Percentiles rank a stretch among this genome's conserved stretches.
Evolutionary conservation across 2,329 filamentous ascomycete species (phyloP).

Genomic region (Xylogone sp.): DNA sequence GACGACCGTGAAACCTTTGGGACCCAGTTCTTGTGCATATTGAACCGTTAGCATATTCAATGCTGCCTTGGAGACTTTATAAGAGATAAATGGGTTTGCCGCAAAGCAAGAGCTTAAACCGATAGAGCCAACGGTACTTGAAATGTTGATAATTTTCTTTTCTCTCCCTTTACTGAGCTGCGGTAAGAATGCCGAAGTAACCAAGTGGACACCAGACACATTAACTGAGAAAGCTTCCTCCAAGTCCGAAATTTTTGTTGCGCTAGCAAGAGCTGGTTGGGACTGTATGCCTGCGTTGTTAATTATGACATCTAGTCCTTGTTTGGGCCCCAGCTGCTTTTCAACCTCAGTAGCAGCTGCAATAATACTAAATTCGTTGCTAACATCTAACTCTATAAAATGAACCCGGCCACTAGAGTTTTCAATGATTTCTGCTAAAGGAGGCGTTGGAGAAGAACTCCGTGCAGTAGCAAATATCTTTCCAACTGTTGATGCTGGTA

Average conservation of each 20-base stretch:
- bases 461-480: too few relatives aligned
- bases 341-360: slow-evolving; percentile 25
- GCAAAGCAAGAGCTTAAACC: slow-evolving; percentile 8
- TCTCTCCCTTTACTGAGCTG: slow-evolving; percentile 8
- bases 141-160: slow-evolving; percentile 13
- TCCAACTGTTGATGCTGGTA: too few relatives aligned
- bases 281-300: slow-evolving; percentile 36
- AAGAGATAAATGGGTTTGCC: slow-evolving; percentile 12
- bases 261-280: slow-evolving; percentile 17
- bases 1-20: slow-evolving; percentile 38
- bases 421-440: too few relatives aligned
- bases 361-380: slow-evolving; percentile 45
- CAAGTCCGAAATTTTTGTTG: too few relatives aligned
- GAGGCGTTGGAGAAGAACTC: too few relatives aligned
- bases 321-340: slow-evolving; percentile 26
- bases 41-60: slow-evolving; percentile 42
- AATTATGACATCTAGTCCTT: slow-evolving; percentile 40
- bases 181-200: slow-evolving; percentile 25
- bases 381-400: slow-evolving; percentile 35
- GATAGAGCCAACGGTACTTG: slow-evolving; percentile 18
- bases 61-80: slow-evolving; percentile 43
- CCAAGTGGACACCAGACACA: too few relatives aligned
- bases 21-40: slow-evolving; percentile 30
- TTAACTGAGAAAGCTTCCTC: too few relatives aligned
- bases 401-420: too few relatives aligned